Base-by-base conservation (phyloP, 768 basidiomycete species). In the Lentinula sp. region DNA sequence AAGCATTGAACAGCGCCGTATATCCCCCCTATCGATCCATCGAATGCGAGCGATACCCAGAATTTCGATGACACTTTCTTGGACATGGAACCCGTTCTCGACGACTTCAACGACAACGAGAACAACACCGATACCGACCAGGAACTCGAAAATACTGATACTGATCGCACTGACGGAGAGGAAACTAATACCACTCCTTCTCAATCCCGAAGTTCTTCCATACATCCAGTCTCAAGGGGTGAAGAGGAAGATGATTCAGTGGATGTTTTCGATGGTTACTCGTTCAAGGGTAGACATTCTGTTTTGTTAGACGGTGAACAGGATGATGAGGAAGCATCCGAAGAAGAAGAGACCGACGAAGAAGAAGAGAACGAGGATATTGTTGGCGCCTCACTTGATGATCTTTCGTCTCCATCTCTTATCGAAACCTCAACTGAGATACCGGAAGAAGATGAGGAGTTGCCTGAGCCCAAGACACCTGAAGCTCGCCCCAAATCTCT, bases 41-140 rank as follows among this genome's bases (percentile, higher is more conserved):
- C 84, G 46, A 93, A 96, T 74, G 95, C 95, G 63, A 87, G 88
- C 67, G 97, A 99, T 82, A 95, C 93, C 65, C 92, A 93, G 72
- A 98, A 98, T 75, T 99, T 98, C 73, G 96, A 98, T 73, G 92
- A 95, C 64, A 88, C 92, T 43, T 98, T 97, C 85, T 82, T 98
- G 62, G 91, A 91, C 70, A 96, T 98, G 91, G 88, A 90, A 65
- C 93, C 95, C 23, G 87, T 91, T 52, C 85, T 98, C 63, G 91
- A 95, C 64, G 89, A 90, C 56, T 81, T 79, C 62, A 80, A 83
- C 66, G 88, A 87, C 48, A 79, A 83, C 39, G 78, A 87, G 48
- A 79, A 82, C 37, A 87, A 89, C 68, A 89, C 87, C 28, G 89
- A 89, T 69, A 84, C 83, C 66, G 61, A 49, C 11, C 60, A 43